A percentile compares a stretch with the other conserved stretches of the same genome.
These are phyloP conservation scores for Aspergillus quadrilineatus DNA, from an alignment of 2,329 filamentous ascomycete species.

Conservation along the genomic window DNA sequence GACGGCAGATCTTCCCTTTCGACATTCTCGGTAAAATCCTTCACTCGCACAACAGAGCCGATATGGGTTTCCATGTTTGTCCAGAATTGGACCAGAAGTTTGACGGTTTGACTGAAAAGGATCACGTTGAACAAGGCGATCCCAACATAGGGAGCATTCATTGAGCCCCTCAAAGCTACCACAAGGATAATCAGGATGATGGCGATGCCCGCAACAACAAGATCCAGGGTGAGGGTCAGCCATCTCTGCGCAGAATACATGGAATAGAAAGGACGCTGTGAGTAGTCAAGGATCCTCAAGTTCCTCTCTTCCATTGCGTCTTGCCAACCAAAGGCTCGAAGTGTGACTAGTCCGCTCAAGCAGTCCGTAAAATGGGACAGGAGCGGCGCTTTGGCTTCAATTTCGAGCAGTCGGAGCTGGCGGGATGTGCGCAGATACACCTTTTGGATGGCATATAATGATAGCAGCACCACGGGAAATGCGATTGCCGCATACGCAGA, in stretches of 20 bases:
- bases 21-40: conserved; percentile 50
- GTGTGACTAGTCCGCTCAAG: conserved; percentile 55
- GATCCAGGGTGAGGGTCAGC: conserved; percentile 53
- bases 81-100: conserved; percentile 53
- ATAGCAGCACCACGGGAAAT: conserved; percentile 50
- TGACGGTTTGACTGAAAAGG: conserved; percentile 53
- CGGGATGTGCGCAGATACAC: conserved; percentile 62
- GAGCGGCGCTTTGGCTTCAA: conserved; percentile 61
- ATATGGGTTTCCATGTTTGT: conserved; percentile 59
- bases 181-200: conserved; percentile 51
- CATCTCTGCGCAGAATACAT: conserved; percentile 59
- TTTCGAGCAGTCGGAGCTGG: conserved; percentile 60
- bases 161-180: conserved; percentile 44
- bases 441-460: conserved; percentile 54
- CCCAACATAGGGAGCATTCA: conserved; percentile 52
- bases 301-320: conserved; percentile 46
- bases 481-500: conserved; percentile 50
- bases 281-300: conserved; percentile 50
- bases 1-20: conserved; percentile 44
- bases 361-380: conserved; percentile 60
- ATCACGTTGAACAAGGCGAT: conserved; percentile 56
- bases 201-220: conserved; percentile 52
- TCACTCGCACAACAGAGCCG: conserved; percentile 57
- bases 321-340: conserved; percentile 60
- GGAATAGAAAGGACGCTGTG: conserved; percentile 59